phyloP scores from a whole-genome alignment of 2,329 filamentous ascomycete species.

The Diaporthe destruens region DNA sequence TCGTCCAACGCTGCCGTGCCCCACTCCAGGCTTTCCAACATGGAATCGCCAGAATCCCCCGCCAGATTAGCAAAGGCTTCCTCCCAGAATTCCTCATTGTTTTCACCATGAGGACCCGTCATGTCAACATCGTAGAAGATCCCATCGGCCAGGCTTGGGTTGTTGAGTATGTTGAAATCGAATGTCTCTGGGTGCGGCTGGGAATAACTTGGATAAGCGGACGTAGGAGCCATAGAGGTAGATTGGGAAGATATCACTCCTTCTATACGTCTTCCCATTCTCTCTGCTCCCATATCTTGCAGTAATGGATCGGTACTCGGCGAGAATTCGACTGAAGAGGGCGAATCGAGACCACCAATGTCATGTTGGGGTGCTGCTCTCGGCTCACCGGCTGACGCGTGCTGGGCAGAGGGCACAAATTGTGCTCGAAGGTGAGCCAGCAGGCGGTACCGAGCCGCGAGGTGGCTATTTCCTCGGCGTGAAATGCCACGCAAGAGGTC shows the following conservation, averaged over 20 bases:
- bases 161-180: slow-evolving; percentile 42
- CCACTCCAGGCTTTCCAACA: slow-evolving; percentile 50
- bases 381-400: not conserved
- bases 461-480: slow-evolving; percentile 64
- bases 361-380: not conserved
- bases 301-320: too few species aligned
- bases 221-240: not conserved
- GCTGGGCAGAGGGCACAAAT: slow-evolving; percentile 43
- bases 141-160: slow-evolving; percentile 41
- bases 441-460: slow-evolving; percentile 53
- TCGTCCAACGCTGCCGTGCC: slow-evolving; percentile 42
- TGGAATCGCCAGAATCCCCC: slow-evolving; percentile 51
- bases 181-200: slow-evolving; percentile 33
- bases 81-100: slow-evolving; percentile 53
- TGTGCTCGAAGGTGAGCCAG: slow-evolving; percentile 49
- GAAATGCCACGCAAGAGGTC: slow-evolving; percentile 63
- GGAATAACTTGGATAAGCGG: not conserved
- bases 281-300: not conserved
- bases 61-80: slow-evolving; percentile 54
- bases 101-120: slow-evolving; percentile 44
- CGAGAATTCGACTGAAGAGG: not conserved
- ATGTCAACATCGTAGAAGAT: slow-evolving; percentile 47
- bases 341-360: not conserved
- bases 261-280: not conserved
- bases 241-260: too few species aligned